Evolutionary conservation across 129 eudicot species (phyloP), one percentile per base, ranked within the genome.

Genomic region (Flaveria linearis): DNA sequence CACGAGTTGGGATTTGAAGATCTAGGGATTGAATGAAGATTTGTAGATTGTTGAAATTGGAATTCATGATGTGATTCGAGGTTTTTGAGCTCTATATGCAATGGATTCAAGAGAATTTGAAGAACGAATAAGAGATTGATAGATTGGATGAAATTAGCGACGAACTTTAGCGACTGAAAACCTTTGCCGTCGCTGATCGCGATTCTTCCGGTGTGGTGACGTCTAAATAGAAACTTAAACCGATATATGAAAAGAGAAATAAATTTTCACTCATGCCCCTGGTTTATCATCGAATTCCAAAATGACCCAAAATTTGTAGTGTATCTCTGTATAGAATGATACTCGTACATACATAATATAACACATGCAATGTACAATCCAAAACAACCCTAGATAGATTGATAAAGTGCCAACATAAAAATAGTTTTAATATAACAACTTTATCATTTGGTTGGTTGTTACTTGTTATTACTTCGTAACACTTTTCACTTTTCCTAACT

Each of bases 11-110:
- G 83, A 78, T 76, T 76, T 68, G 81, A 53, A 86, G 85, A 41
- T 76, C 83, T 33, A 90, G 88, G 1, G 86, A 73, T 88, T 80
- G 86, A 30, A 90, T 16, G 65, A 86, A 87, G 56, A 89, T 23
- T 67, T 86, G 83, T 20, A 81, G 72, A 64, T 69, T 74, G 17
- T 66, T 11, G 30, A 74, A 4, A 14, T 79, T 63, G 81, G 86
- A 45, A 57, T 76, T 71, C 90, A 84, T 88, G 76, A 18, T 78
- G 28, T 11, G 23, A 58, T 42, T 69, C 36, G 2, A 53, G 57
- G 81, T 25, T 68, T 39, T 42, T 77, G 69, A 11, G 49, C 5
- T 43, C 22, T 46, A 47, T 60, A 46, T 36, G 71, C 13, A 46
- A 78, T 3, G 36, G 15, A 71, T 71, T 1, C 25, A 51, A 18